phyloP scores from a whole-genome alignment of 208 protist species.

The Wallacemonas sp. region DNA sequence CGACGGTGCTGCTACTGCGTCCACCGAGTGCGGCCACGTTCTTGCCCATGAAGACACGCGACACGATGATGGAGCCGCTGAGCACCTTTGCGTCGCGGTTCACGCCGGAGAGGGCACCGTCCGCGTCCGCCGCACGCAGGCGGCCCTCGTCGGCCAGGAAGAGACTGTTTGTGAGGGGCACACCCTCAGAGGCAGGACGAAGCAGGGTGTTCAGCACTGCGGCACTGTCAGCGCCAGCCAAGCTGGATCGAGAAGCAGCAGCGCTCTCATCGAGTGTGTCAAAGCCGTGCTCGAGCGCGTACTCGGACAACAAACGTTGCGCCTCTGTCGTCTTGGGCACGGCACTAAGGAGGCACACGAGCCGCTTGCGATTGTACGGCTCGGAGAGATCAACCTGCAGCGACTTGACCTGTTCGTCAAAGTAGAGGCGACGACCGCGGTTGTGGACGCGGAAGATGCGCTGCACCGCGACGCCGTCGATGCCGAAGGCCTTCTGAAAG shows the following conservation, averaged over 20 bases:
- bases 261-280: conserved; percentile 12
- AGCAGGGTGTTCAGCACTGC: no score
- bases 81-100: conserved; percentile 25
- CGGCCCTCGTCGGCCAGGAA: conserved; percentile 83
- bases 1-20: neutral
- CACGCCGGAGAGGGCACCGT: conserved; percentile 32
- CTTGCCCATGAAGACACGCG: conserved; percentile 64
- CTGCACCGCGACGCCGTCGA: conserved; percentile 60
- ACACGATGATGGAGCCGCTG: conserved; percentile 45
- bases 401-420: conserved; percentile 75
- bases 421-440: conserved; percentile 73
- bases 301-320: conserved; percentile 48
- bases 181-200: conserved; percentile 45
- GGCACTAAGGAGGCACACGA: conserved; percentile 85
- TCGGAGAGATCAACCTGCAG: conserved; percentile 81
- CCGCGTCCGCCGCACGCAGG: conserved; percentile 27
- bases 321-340: conserved; percentile 33
- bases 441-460: conserved; percentile 84
- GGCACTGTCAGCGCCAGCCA: no score
- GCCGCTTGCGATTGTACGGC: conserved; percentile 46
- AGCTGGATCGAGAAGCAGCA: no score
- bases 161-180: conserved; percentile 89
- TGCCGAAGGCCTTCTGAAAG: conserved; percentile 55
- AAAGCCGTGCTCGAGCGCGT: conserved; percentile 42
- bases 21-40: conserved; percentile 46